Base-by-base conservation (phyloP, 176 grass and related monocot genomes). In the Thinopyrum elongatum region DNA sequence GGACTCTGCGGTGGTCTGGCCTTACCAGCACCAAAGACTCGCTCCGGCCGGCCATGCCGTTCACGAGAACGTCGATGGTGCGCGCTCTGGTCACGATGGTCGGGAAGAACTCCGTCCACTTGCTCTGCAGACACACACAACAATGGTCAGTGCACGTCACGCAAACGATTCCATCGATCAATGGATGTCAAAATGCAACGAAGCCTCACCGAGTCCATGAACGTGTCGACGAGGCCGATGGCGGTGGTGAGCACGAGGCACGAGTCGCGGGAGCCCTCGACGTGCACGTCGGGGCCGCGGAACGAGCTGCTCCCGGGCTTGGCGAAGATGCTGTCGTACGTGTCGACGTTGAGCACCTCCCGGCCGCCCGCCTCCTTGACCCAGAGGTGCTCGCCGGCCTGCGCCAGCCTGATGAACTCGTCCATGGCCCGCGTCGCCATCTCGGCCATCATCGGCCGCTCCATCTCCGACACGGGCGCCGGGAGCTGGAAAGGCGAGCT, bases 391-490 rank as follows among this genome's bases (percentile, higher is more conserved):
- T 95, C 89, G 41, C 92, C 91, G 19, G 85, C 83, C 78, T 95
- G 91, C 81, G 85, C 87, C 11, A 98, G 58, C 84, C 95, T 57
- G 81, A 98, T 84, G 81, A 98, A 86, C 83, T 95, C 95, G 77
- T 98, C 93, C 93, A 98, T 88, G 5, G 95, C 95, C n/a, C 78
- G 79, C 73, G 91, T 87, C 5, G 93, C 95, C 85, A 93, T 92
- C 35, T 95, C 93, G 3, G 85, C 89, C 93, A 93, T 93, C 21
- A 93, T 82, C 49, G 95, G 93, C 41, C 94, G 92, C 76, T 95
- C 95, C 60, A 98, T 88, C 16, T 98, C 95, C 2, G 89, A 65
- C 35, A 93, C 85, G 17, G 91, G n/a, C 8, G 89, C 61, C 1
- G 90, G 86, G 42, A 89, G 91, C 22, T 89, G 83, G 74, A 92